Conservation (phyloP, 805 yeast species). For the Yarrowia divulgata region DNA sequence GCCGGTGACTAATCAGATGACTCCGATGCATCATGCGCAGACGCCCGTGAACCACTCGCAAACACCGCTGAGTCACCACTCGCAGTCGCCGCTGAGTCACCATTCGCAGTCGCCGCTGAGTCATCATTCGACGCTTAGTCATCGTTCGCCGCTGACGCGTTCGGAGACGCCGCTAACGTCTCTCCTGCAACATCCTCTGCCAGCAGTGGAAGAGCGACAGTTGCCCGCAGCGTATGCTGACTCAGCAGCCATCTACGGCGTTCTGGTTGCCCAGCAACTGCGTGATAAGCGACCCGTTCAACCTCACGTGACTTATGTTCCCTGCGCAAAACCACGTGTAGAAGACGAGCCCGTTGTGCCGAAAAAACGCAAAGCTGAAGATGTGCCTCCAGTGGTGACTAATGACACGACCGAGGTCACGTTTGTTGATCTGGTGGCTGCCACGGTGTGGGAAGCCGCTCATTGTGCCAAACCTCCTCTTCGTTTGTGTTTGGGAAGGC, state of each 20-base stretch:
- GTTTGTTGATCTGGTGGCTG: conserved; percentile 45
- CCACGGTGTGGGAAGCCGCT: conserved; percentile 46
- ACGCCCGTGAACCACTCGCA: neutral
- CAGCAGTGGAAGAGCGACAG: conserved; percentile 8
- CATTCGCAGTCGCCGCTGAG: neutral
- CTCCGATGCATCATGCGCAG: neutral
- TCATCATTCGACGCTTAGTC: neutral
- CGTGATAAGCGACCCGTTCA: neutral
- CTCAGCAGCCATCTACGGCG: conserved; percentile 34
- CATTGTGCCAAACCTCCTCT: conserved; percentile 48
- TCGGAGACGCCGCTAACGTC: conserved; percentile 7
- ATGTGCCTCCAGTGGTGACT: neutral
- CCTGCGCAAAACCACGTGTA: neutral
- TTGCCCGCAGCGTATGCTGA: conserved; percentile 15
- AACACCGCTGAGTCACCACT: neutral
- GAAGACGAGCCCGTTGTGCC: conserved; percentile 16
- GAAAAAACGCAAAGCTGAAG: conserved; percentile 9
- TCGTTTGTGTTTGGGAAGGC: conserved; percentile 46
- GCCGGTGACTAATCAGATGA: neutral
- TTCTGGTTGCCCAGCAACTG: conserved; percentile 17
- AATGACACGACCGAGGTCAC: conserved; percentile 32
- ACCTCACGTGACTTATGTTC: conserved; percentile 8
- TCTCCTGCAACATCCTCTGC: neutral
- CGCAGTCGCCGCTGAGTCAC: neutral
- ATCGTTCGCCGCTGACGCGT: neutral